Evolutionary conservation across 345 rosid species (phyloP).

Genomic region (Balakata baccata): DNA sequence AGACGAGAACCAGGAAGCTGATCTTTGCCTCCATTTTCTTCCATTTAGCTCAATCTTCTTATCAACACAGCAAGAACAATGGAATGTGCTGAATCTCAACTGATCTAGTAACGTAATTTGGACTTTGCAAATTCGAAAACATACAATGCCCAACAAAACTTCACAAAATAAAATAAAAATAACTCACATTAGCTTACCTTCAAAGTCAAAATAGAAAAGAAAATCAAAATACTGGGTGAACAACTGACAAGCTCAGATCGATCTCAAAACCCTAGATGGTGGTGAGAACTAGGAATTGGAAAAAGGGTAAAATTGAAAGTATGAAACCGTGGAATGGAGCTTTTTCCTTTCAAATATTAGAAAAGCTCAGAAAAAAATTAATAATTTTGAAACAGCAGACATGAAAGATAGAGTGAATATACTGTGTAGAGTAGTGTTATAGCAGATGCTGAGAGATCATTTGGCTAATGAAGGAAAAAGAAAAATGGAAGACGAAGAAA

Average conservation of each 20-base stretch:
- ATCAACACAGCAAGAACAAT: constrained; percentile 12
- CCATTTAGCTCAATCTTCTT: constrained; percentile 10
- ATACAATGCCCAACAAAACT: neutral
- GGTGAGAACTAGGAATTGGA: neutral
- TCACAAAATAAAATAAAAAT: neutral
- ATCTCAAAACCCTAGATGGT: constrained; percentile 13
- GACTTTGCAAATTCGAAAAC: neutral
- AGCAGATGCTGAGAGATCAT: neutral
- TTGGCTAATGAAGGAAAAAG: neutral
- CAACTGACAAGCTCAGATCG: constrained; percentile 21
- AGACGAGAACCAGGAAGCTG: neutral
- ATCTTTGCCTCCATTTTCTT: constrained; percentile 20
- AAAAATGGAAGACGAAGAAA: neutral
- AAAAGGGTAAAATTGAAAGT: neutral
- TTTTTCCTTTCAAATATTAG: neutral
- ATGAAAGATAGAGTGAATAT: neutral
- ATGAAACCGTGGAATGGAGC: neutral
- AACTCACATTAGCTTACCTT: constrained; percentile 22
- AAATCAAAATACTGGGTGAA: constrained; percentile 14
- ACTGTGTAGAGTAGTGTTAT: neutral
- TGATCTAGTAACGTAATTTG: constrained; percentile 32
- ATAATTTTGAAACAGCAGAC: neutral
- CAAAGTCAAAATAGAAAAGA: constrained; percentile 3
- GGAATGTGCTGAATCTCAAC: constrained; percentile 26
- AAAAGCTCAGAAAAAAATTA: neutral